Base-by-base conservation (phyloP, 495 filamentous ascomycete genomes). In the Chaetomidium leptoderma region DNA sequence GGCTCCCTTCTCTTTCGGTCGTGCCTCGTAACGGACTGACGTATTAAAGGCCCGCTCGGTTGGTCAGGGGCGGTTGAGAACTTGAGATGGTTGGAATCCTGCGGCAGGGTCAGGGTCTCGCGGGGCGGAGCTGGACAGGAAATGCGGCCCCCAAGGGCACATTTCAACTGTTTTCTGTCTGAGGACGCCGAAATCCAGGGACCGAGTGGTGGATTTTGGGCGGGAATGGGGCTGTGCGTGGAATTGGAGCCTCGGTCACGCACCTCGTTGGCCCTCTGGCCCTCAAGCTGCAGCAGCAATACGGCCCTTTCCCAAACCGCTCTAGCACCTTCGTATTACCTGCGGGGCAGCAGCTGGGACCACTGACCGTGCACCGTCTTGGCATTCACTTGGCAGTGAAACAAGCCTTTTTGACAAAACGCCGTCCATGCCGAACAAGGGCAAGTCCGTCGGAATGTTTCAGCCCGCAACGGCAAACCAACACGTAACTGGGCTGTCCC, bases 11-110 rank as follows among this genome's bases (percentile, higher is more conserved):
- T 27, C 5, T 33, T 55, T 29, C 17, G 5, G 29, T 33, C 27
- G 36, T 9, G n/a, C 27, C 27, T 55, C 26, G 36, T 53, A 43
- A 50, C n/a, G 19, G 17, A 33, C 42, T 55, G 53, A 55, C 53
- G 53, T 55, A n/a, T n/a, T n/a, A n/a, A 47, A 47, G 53, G 43
- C 53, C 42, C 53, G 33, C 53, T 37, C 35, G 27, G 53, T 36
- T 36, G 42, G 43, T 16, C 42, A 55, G 52, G 52, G 43, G 30
- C 17, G 46, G 27, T 19, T 24, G 36, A 40, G 4, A 26, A 33
- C 16, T 29, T 10, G 16, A 37, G 27, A 39, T 39, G 29, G 35
- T 42, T 10, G 40, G 13, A 32, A 30, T 42, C 51, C 37, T 17
- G 6, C 11, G 48, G 26, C 46, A 33, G 10, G 47, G 24, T 9